Percentiles rank a stretch among this genome's conserved stretches.
Conservation (phyloP, 352 stramenopile genomes). For the Phytopythium aichiense region DNA sequence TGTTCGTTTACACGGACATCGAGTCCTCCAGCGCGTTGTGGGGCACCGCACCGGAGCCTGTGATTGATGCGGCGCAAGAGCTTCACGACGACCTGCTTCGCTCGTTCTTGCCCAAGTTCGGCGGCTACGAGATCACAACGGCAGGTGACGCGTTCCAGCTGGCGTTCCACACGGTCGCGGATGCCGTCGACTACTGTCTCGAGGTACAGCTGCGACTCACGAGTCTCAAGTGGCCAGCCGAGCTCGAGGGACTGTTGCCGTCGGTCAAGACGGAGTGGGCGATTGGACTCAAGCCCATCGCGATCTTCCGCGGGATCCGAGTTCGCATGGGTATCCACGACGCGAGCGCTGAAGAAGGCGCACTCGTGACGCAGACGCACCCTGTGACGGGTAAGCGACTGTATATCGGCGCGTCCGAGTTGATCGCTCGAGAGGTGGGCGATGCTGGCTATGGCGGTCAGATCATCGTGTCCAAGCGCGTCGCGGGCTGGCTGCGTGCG, state of each 20-base stretch:
- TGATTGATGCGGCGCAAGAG: slow-evolving; percentile 60
- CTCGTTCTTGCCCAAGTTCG: slow-evolving; percentile 38
- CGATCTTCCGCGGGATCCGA: slow-evolving; percentile 58
- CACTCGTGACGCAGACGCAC: slow-evolving; percentile 46
- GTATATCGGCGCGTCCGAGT: slow-evolving; percentile 64
- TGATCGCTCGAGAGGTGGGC: slow-evolving; percentile 57
- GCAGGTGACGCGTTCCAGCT: slow-evolving; percentile 70
- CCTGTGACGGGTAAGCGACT: slow-evolving; percentile 61
- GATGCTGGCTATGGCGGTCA: slow-evolving; percentile 64
- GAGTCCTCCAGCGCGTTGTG: slow-evolving; percentile 72
- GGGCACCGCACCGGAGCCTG: slow-evolving; percentile 38
- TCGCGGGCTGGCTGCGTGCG: slow-evolving; percentile 42
- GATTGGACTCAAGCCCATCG: slow-evolving; percentile 35
- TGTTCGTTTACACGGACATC: slow-evolving; percentile 81
- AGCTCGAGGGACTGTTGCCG: slow-evolving; percentile 42
- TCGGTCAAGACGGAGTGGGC: slow-evolving; percentile 54
- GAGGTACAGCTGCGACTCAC: slow-evolving; percentile 59
- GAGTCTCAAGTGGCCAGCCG: slow-evolving; percentile 54
- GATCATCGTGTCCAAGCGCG: slow-evolving; percentile 61
- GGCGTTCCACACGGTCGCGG: slow-evolving; percentile 56
- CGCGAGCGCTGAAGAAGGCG: slow-evolving; percentile 44
- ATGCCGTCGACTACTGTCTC: slow-evolving; percentile 64
- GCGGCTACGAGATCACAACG: slow-evolving; percentile 77
- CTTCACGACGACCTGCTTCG: slow-evolving; percentile 66
- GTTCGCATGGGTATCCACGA: slow-evolving; percentile 82